Evolutionary conservation across 345 rosid genomes (phyloP), one percentile per base, ranked within the genome.

Genomic region (Syzygium oleosum): DNA sequence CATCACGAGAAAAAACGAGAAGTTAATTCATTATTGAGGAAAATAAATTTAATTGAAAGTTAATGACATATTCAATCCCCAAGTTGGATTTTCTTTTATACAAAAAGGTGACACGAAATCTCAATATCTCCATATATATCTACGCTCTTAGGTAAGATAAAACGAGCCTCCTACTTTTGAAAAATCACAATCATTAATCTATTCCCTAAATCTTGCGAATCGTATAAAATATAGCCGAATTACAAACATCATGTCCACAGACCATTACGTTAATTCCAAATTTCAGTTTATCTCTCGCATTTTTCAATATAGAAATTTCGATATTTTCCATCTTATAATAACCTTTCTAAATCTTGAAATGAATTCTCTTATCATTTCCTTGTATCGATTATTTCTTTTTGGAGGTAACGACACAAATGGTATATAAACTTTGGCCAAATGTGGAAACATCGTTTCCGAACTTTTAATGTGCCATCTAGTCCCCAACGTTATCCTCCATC

Each of bases 1-100:
- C 34, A 0, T 14, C 19, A 14, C 1, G 12, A 65, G 11, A 31
- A 6, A 63, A 15, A 29, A 1, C 0, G 17, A 8, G 22, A 65
- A 31, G 46, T 68, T 9, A 68, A 65, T 65, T 68, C 17, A 59
- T 59, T 59, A 59, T 27, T 12, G 31, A n/a, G n/a, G 17, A 0
- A 61, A 27, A 61, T 6, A 27, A 61, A 61, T 13, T 6, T 61
- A 14, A 61, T 27, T 27, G 68, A n/a, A 1, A n/a, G n/a, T 61
- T 61, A 27, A n/a, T n/a, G 34, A 27, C 31, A 3, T 12, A 61
- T n/a, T 13, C 12, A 61, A 61, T 61, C 9, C 68, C 9, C 34
- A 61, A 61, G 68, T n/a, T n/a, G 34, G 68, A 14, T 5, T 17
- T n/a, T n/a, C 27, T 1, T 27, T 12, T 27, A 27, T 1, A 4